Conservation (phyloP, 352 stramenopile genomes). For the Phytophthora sp. region DNA sequence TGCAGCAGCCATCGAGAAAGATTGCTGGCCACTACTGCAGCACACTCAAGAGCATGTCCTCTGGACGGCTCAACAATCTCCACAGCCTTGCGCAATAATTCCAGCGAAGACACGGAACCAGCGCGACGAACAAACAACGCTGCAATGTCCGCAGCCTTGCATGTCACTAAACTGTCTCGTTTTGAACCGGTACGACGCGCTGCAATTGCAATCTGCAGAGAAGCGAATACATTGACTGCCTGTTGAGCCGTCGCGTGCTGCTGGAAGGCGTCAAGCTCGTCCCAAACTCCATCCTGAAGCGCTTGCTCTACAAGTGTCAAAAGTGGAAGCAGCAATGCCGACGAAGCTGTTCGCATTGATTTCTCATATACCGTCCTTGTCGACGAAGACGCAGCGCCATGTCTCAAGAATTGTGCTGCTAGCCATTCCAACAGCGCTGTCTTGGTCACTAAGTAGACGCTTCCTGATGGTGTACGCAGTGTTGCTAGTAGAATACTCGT, state of each 20-base stretch:
- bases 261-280: slow-evolving; percentile 45
- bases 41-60: slow-evolving; percentile 34
- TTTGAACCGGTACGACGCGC: slow-evolving; percentile 14
- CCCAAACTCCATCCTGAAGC: slow-evolving; percentile 28
- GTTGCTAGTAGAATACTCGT: slow-evolving; percentile 59
- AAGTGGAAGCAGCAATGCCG: slow-evolving; percentile 45
- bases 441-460: slow-evolving; percentile 68
- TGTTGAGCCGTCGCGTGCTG: slow-evolving; percentile 46
- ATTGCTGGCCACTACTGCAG: slow-evolving; percentile 46
- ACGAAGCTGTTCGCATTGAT: slow-evolving; percentile 24
- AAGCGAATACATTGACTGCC: slow-evolving; percentile 50
- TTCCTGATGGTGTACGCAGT: slow-evolving; percentile 55
- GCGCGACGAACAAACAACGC: slow-evolving; percentile 42
- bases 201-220: slow-evolving; percentile 26
- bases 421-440: slow-evolving; percentile 72
- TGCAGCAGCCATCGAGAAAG: slow-evolving; percentile 39
- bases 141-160: slow-evolving; percentile 35
- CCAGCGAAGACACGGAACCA: slow-evolving; percentile 43
- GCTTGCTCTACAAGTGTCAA: slow-evolving; percentile 43
- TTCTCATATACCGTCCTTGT: too few species aligned
- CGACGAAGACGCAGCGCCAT: slow-evolving; percentile 24
- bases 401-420: slow-evolving; percentile 41
- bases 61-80: slow-evolving; percentile 7
- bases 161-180: slow-evolving; percentile 14
- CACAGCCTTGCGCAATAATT: slow-evolving; percentile 45